A percentile compares a stretch with the other conserved stretches of the same genome.
Conservation (phyloP, 345 rosid genomes). For the Raphanus raphanistrum region DNA sequence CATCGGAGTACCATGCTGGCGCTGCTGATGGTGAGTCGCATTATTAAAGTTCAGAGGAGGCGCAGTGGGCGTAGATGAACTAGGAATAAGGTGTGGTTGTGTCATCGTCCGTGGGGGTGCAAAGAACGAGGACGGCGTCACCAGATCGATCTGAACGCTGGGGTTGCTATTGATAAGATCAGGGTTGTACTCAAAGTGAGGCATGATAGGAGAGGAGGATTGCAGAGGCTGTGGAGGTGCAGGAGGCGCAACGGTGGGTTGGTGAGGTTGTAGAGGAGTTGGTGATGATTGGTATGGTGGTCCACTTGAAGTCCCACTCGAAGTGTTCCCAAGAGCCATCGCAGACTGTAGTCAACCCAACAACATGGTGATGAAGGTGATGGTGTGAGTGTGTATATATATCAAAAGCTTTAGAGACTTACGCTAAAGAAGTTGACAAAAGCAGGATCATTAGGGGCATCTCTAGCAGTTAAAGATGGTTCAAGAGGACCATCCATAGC, state of each 20-base stretch:
- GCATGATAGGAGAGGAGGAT: conserved; percentile 51
- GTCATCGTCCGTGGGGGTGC: conserved; percentile 48
- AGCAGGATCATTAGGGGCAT: conserved; percentile 74
- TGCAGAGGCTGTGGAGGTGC: conserved; percentile 49
- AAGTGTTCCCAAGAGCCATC: conserved; percentile 54
- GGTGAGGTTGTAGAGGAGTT: conserved; percentile 49
- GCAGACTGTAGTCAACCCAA: conserved; percentile 59
- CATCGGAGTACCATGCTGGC: conserved; percentile 72
- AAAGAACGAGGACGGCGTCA: conserved; percentile 79
- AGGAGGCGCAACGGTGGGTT: conserved; percentile 37
- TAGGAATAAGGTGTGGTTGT: conserved; percentile 40
- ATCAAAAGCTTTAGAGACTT: conserved; percentile 34
- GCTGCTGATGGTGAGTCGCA: conserved; percentile 56
- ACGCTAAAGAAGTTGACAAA: conserved; percentile 92
- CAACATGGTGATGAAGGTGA: not conserved
- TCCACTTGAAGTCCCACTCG: conserved; percentile 44
- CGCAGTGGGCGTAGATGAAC: conserved; percentile 57
- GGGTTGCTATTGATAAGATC: conserved; percentile 43
- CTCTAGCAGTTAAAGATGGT: conserved; percentile 60
- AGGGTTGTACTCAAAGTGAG: conserved; percentile 52
- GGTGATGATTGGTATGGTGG: conserved; percentile 56
- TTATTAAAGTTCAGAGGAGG: conserved; percentile 46
- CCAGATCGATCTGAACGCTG: conserved; percentile 52
- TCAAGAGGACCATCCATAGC: conserved; percentile 91
- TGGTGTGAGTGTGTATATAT: not conserved